phyloP scores from a whole-genome alignment of 495 filamentous ascomycete genomes.

The Hyaloscypha finlandica region DNA sequence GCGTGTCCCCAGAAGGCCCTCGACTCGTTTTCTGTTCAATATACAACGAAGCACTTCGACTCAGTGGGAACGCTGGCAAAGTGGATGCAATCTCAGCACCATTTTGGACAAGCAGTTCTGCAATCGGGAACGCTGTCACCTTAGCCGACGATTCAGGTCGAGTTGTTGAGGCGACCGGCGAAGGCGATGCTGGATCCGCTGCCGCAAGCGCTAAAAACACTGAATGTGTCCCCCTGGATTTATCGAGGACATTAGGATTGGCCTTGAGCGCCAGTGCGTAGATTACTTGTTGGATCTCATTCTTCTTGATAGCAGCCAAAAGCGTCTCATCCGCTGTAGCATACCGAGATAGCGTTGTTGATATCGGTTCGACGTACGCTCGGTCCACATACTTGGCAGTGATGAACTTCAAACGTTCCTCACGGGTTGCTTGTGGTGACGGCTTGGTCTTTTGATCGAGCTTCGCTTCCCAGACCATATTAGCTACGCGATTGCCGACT shows the following conservation, averaged over 20 bases:
- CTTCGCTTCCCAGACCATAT: conserved; percentile 94
- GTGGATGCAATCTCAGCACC: conserved; percentile 81
- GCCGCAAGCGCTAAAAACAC: conserved; percentile 93
- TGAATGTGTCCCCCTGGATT: conserved; percentile 82
- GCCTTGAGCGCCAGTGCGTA: conserved; percentile 87
- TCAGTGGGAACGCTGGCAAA: conserved; percentile 75
- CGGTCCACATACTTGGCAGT: conserved; percentile 91
- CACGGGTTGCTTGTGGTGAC: conserved; percentile 71
- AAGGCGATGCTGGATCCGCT: conserved; percentile 81
- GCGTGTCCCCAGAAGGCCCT: conserved; percentile 12
- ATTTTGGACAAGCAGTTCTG: conserved; percentile 92
- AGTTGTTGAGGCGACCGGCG: conserved; percentile 37
- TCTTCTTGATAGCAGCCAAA: conserved; percentile 90
- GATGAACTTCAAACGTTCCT: conserved; percentile 90
- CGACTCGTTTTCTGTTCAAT: conserved; percentile 75
- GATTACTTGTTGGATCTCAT: conserved; percentile 87
- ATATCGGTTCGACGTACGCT: conserved; percentile 77
- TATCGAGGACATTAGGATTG: conserved; percentile 85
- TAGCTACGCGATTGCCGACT: conserved; percentile 91
- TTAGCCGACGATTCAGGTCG: conserved; percentile 39
- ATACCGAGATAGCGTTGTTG: conserved; percentile 73
- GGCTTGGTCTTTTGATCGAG: conserved; percentile 75
- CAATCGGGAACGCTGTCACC: conserved; percentile 70
- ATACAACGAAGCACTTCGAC: conserved; percentile 74
- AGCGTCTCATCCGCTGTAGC: conserved; percentile 84